Conservation (phyloP, 139 green algal genomes). For the Trebouxia sp. region DNA sequence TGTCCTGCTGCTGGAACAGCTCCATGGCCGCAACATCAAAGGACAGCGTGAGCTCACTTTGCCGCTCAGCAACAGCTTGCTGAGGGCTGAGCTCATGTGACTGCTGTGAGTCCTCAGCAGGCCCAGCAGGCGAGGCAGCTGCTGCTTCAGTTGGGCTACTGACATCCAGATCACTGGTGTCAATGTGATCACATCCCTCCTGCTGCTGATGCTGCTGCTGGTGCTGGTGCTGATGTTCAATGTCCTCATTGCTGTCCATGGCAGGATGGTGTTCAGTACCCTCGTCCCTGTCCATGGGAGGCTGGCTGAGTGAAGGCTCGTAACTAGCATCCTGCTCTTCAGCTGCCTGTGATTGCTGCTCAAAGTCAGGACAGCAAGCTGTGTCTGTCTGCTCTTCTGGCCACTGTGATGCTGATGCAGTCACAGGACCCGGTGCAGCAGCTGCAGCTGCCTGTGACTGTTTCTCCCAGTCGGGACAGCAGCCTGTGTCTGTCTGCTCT, state of each 20-base stretch:
- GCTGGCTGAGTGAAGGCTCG: no score
- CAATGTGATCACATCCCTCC: no score
- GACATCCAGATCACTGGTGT: no score
- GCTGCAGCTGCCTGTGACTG: not conserved
- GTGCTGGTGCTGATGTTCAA: no score
- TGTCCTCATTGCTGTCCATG: no score
- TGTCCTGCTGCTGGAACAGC: slow-evolving; percentile 22
- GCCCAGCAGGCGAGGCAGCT: no score
- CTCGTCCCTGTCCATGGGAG: no score
- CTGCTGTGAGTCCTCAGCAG: not conserved
- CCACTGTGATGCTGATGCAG: not conserved
- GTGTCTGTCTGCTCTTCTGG: not conserved
- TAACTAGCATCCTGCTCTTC: no score
- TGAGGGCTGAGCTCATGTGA: not conserved
- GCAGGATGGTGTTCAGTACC: no score
- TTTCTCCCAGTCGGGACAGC: not conserved
- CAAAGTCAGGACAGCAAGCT: not conserved
- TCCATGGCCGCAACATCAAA: slow-evolving; percentile 21
- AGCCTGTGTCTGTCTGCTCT: not conserved
- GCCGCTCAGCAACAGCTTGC: not conserved
- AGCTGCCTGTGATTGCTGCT: not conserved
- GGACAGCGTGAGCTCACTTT: not conserved
- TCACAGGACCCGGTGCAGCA: not conserved
- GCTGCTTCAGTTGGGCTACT: no score
- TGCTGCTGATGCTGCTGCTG: no score